Evolutionary conservation across 805 yeast species (phyloP).

Genomic region (Candida hispaniensis): DNA sequence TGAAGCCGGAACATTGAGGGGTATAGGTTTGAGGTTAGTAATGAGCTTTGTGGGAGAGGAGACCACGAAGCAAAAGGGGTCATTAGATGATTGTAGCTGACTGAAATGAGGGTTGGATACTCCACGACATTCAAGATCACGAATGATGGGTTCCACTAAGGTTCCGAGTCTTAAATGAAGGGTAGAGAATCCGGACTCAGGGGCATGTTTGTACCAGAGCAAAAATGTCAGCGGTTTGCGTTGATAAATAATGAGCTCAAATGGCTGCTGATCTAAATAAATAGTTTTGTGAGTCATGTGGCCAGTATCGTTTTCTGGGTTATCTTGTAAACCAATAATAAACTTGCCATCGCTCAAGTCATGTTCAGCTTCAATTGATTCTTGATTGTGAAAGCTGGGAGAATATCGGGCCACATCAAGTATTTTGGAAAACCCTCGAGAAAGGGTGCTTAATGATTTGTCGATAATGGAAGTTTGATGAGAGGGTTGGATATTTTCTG

Average conservation of each 20-base stretch:
- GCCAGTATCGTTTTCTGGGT: conserved; percentile 3
- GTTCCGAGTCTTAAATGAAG: conserved; percentile 24
- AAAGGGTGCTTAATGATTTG: no score
- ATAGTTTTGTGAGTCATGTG: no score
- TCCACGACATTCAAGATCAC: conserved; percentile 19
- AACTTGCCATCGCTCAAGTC: conserved; percentile 4
- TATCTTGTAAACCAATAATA: conserved; percentile 1
- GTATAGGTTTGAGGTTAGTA: no score
- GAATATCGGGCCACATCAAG: no score
- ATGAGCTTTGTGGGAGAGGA: no score
- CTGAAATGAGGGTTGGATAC: conserved; percentile 1
- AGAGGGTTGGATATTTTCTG: no score
- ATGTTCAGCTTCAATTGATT: conserved; percentile 14
- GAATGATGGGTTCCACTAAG: conserved; percentile 21
- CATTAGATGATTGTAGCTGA: conserved; percentile 1
- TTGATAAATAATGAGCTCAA: conserved; percentile 21
- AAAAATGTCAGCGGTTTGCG: conserved; percentile 23
- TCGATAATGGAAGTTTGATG: no score
- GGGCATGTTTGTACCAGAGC: conserved; percentile 17
- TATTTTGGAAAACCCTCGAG: no score
- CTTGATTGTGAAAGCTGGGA: no score
- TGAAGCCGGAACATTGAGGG: no score
- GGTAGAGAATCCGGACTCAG: conserved; percentile 14
- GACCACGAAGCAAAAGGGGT: conserved; percentile 20
- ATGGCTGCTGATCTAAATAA: no score